A percentile compares a stretch with the other conserved stretches of the same genome.
These are phyloP conservation scores for Nothophytophthora sp. DNA, from an alignment of 352 stramenopile species.

Conservation along the genomic window DNA sequence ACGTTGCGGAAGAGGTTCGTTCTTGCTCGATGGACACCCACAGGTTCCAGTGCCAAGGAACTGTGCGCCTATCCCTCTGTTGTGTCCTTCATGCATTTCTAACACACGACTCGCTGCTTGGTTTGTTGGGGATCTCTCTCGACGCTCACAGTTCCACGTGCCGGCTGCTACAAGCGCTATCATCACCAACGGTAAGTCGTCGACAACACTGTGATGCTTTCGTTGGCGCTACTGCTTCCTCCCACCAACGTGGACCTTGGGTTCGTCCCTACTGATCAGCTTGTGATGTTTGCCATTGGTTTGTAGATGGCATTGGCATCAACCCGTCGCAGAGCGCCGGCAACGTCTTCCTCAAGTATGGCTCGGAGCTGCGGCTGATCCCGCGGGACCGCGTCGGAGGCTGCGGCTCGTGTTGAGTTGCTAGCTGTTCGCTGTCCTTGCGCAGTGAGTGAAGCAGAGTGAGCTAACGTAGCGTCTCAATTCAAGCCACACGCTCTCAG, in stretches of 20 bases:
- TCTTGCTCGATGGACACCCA: no score
- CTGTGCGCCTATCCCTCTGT: no score
- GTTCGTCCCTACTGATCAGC: constrained; percentile 4
- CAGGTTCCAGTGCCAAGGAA: no score
- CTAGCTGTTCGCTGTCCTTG: not conserved
- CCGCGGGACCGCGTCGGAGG: constrained; percentile 80
- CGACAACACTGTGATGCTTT: not conserved
- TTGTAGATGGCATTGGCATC: constrained; percentile 81
- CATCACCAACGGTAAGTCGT: constrained; percentile 77
- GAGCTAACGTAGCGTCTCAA: no score
- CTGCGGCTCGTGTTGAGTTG: constrained; percentile 13
- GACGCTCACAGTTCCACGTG: constrained; percentile 84
- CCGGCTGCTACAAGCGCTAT: constrained; percentile 83
- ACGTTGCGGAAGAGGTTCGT: constrained; percentile 84
- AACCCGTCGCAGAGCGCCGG: constrained; percentile 83
- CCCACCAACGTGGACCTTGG: not conserved
- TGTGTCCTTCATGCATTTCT: no score
- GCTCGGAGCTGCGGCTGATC: constrained; percentile 83
- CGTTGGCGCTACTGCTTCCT: not conserved
- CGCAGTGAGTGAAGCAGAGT: not conserved
- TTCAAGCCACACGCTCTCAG: no score
- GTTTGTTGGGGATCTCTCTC: no score
- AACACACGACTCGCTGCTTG: no score
- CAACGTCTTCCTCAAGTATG: constrained; percentile 87
- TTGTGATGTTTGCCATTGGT: constrained; percentile 5